Evolutionary conservation across 1,284 basidiomycete species (phyloP).

Genomic region (Melampsora americana): DNA sequence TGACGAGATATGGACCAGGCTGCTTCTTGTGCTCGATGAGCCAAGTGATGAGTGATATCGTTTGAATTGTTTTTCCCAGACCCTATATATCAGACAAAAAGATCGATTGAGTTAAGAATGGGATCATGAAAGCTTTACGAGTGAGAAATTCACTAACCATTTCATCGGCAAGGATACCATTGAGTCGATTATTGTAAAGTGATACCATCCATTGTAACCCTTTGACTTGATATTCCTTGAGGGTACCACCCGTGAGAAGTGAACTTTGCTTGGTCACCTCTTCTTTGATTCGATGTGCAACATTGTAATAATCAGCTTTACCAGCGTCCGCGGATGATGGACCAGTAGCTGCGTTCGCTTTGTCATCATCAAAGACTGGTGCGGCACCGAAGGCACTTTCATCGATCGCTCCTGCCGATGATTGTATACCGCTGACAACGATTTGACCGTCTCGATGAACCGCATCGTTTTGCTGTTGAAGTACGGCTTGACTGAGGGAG

Average conservation of each 20-base stretch:
- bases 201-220: slow-evolving; percentile 96
- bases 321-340: slow-evolving; percentile 60
- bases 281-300: slow-evolving; percentile 90
- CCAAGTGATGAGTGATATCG: slow-evolving; percentile 92
- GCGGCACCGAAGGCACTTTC: slow-evolving; percentile 52
- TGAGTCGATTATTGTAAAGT: slow-evolving; percentile 87
- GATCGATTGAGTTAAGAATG: not conserved
- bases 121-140: not conserved
- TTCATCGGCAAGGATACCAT: slow-evolving; percentile 70
- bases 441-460: slow-evolving; percentile 55
- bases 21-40: slow-evolving; percentile 89
- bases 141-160: slow-evolving; percentile 55
- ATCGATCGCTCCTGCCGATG: slow-evolving; percentile 46
- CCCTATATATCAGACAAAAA: slow-evolving; percentile 50
- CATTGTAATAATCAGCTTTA: slow-evolving; percentile 94
- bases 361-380: slow-evolving; percentile 58
- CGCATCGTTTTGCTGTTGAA: slow-evolving; percentile 85
- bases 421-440: slow-evolving; percentile 2
- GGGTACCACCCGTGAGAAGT: slow-evolving; percentile 70
- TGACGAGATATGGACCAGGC: slow-evolving; percentile 91
- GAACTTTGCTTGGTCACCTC: slow-evolving; percentile 76
- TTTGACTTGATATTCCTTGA: slow-evolving; percentile 79
- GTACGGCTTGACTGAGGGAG: slow-evolving; percentile 87
- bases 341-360: slow-evolving; percentile 60
- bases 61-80: slow-evolving; percentile 63